Conservation (phyloP, 306 rosid genomes). For the Crataegus laevigata region DNA sequence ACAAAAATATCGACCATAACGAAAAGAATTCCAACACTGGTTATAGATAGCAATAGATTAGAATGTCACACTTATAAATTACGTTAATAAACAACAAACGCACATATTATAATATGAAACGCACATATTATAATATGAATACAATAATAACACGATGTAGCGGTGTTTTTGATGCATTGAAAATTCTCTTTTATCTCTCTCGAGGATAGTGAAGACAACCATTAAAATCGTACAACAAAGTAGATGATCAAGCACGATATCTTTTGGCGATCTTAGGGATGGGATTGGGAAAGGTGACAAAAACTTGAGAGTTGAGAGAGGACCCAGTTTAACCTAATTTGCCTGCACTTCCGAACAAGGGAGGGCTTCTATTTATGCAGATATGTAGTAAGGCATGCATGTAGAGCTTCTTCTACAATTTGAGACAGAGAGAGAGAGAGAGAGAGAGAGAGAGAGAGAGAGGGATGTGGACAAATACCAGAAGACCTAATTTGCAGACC, state of each 20-base stretch:
- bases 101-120: no score
- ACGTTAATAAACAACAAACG: no score
- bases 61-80: no score
- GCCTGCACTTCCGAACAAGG: slow-evolving; percentile 6
- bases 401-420: background rate
- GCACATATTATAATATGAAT: no score
- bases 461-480: slow-evolving; percentile 57
- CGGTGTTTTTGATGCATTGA: no score
- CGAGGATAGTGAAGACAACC: slow-evolving; percentile 28
- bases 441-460: background rate
- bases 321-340: slow-evolving; percentile 18
- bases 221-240: slow-evolving; percentile 4
- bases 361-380: slow-evolving; percentile 5
- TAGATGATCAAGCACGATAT: slow-evolving; percentile 25
- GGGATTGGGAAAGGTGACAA: slow-evolving; percentile 34
- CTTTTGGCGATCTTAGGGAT: slow-evolving; percentile 30
- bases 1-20: no score
- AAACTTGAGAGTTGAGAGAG: background rate
- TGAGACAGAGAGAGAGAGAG: background rate
- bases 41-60: no score
- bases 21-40: no score
- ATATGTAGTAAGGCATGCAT: background rate
- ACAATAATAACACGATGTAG: no score
- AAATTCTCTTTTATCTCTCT: no score
- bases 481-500: slow-evolving; percentile 49